Evolutionary conservation across 345 rosid genomes (phyloP), one percentile per base, ranked within the genome.

Genomic region (Aquilaria yunnanensis): DNA sequence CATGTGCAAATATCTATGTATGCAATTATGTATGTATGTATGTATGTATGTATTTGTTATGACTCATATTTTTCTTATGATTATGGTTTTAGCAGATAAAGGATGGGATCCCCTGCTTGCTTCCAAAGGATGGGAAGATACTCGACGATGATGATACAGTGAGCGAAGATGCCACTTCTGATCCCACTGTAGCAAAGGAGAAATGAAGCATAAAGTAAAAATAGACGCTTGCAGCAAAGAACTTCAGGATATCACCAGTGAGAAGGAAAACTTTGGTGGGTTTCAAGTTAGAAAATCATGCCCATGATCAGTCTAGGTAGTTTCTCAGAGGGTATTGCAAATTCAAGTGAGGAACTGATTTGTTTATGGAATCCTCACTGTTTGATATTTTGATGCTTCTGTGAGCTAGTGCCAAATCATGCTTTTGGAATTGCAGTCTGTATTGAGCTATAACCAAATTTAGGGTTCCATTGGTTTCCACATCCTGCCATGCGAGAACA

Each of bases 81-180:
- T 52, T 32, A 23, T 23, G 55, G 8, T 9, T 48, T 64, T 34
- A 23, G 51, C 64, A 89, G 95, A 73, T 92, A 56, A 83, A 89
- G 55, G 84, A 80, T 74, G 92, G 96, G 66, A 76, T 92, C 48
- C 98, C 98, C 63, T 76, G 85, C 75, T 80, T 89, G 78, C 83
- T 77, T 60, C 96, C 96, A 32, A 77, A 60, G 61, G 96, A 92
- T 67, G 96, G 95, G 56, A 87, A 81, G 81, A 78, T 92, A 46
- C 83, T 87, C 29, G 87, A 77, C 45, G 60, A 43, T 12, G 77
- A 50, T 32, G 67, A 62, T 41, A 0, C 34, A 61, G 2, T 54
- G 51, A 68, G 65, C 58, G 34, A 64, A 30, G 70, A 67, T 47
- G 62, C 37, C 56, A 59, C 47, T 16, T 52, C 56, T 57, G 64